phyloP scores from a whole-genome alignment of 2,329 filamentous ascomycete species.

The Pseudogymnoascus sp. region DNA sequence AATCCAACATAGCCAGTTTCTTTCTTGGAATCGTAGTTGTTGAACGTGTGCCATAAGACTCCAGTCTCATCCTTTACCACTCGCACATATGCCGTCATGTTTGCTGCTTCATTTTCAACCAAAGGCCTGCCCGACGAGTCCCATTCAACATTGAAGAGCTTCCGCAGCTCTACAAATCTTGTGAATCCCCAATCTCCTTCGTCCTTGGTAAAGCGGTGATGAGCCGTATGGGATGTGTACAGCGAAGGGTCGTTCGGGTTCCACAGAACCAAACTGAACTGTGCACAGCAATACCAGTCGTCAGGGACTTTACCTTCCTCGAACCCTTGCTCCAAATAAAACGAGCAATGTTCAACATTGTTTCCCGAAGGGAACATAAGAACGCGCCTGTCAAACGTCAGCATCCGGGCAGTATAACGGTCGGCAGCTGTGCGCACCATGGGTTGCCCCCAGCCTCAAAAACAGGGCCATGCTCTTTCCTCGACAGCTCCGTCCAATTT shows the following conservation, averaged over 20 bases:
- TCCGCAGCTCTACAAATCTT: constrained; percentile 81
- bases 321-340: constrained; percentile 94
- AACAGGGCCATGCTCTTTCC: constrained; percentile 78
- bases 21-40: constrained; percentile 97
- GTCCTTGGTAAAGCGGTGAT: constrained; percentile 91
- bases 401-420: not conserved
- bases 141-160: constrained; percentile 73
- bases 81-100: constrained; percentile 75
- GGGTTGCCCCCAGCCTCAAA: constrained; percentile 83
- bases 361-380: constrained; percentile 95
- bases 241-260: constrained; percentile 89
- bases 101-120: constrained; percentile 68
- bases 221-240: constrained; percentile 72
- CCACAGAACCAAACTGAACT: constrained; percentile 90
- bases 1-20: constrained; percentile 95
- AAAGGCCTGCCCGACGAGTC: constrained; percentile 62
- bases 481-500: constrained; percentile 67
- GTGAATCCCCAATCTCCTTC: constrained; percentile 99
- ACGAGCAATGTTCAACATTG: constrained; percentile 84
- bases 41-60: constrained; percentile 84
- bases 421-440: constrained; percentile 52
- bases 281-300: constrained; percentile 93
- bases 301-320: constrained; percentile 68
- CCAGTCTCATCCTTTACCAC: constrained; percentile 82
- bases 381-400: constrained; percentile 58